Evolutionary conservation across 1,284 basidiomycete species (phyloP).

Genomic region (Puccinia hordei): DNA sequence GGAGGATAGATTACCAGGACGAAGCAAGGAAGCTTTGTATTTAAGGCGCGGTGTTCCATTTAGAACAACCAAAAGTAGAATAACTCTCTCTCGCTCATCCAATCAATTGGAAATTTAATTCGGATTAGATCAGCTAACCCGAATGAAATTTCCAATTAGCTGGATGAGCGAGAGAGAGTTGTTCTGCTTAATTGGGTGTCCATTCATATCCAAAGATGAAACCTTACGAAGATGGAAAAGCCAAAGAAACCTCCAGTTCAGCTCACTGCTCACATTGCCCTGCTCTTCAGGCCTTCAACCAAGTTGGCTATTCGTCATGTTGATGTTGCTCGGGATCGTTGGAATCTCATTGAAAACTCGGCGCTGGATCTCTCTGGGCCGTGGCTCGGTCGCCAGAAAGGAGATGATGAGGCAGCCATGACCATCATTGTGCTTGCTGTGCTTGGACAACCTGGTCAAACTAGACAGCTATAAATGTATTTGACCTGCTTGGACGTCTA

Average conservation of each 20-base stretch:
- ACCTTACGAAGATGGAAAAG: conserved; percentile 28
- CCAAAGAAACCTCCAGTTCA: conserved; percentile 22
- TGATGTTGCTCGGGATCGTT: too few species aligned
- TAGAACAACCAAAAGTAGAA: neutral
- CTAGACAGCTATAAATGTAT: too few species aligned
- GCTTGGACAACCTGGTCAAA: too few species aligned
- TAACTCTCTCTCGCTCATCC: conserved; percentile 19
- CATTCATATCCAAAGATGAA: conserved; percentile 38
- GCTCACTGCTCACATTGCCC: too few species aligned
- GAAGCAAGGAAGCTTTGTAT: neutral
- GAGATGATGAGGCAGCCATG: too few species aligned
- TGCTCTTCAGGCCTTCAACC: too few species aligned
- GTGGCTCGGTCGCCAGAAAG: too few species aligned
- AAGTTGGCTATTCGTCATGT: too few species aligned
- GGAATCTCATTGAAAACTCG: too few species aligned
- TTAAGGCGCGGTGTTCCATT: neutral
- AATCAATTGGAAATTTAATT: conserved; percentile 12
- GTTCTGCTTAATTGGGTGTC: neutral
- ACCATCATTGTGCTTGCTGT: too few species aligned
- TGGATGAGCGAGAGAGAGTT: conserved; percentile 19
- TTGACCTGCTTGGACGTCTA: too few species aligned
- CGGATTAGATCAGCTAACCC: neutral
- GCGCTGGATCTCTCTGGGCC: too few species aligned
- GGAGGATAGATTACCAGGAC: neutral
- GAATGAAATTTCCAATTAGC: conserved; percentile 2